A percentile compares a stretch with the other conserved stretches of the same genome.
Evolutionary conservation across 2,329 filamentous ascomycete species (phyloP).

Genomic region (Leptographium flavum): DNA sequence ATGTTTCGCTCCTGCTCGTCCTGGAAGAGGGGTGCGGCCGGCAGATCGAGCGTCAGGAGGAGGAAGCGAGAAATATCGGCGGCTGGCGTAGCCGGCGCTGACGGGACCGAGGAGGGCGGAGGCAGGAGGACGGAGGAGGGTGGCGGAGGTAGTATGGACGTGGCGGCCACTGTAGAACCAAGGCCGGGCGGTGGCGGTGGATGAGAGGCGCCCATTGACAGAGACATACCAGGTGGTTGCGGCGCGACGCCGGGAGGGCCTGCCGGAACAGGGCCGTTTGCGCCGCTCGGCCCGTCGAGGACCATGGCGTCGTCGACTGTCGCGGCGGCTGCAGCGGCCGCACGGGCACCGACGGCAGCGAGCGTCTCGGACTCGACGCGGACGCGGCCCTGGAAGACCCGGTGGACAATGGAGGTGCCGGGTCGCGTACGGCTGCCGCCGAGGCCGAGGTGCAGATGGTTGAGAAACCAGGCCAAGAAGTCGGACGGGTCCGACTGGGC

Average conservation of each 20-base stretch:
- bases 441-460: slow-evolving; percentile 82
- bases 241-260: background rate
- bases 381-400: slow-evolving; percentile 83
- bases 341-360: slow-evolving; percentile 10
- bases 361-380: slow-evolving; percentile 70
- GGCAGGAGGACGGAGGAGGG: background rate
- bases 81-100: slow-evolving; percentile 51
- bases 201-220: background rate
- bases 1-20: slow-evolving; percentile 91
- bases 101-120: background rate
- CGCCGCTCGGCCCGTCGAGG: slow-evolving; percentile 6
- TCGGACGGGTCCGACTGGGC: slow-evolving; percentile 90
- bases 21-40: slow-evolving; percentile 85
- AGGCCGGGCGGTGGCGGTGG: background rate
- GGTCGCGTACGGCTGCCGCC: slow-evolving; percentile 83
- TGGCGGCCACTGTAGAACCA: background rate
- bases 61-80: slow-evolving; percentile 69
- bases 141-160: background rate
- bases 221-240: slow-evolving; percentile 2
- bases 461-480: slow-evolving; percentile 94
- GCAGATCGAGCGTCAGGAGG: slow-evolving; percentile 85
- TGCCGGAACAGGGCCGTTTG: background rate
- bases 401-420: slow-evolving; percentile 73
- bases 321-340: slow-evolving; percentile 6
- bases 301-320: slow-evolving; percentile 7